These are phyloP conservation scores for Hanseniaspora lachancei DNA, from an alignment of 805 yeast species.

Conservation along the genomic window DNA sequence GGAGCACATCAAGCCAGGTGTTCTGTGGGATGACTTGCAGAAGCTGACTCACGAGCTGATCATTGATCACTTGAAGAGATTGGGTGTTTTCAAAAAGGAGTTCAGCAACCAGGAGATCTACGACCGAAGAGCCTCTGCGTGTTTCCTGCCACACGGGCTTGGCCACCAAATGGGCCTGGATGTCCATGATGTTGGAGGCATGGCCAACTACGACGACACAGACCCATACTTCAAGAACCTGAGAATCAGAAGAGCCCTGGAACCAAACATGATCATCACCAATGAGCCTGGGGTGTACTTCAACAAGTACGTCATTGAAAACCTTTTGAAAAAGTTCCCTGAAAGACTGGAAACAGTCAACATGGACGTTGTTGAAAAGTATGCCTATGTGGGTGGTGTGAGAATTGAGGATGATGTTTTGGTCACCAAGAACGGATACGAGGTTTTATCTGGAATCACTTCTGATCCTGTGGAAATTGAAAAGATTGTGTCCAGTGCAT, in stretches of 20 bases:
- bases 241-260: slow-evolving; percentile 62
- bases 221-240: slow-evolving; percentile 64
- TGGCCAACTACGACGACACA: slow-evolving; percentile 71
- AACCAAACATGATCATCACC: slow-evolving; percentile 73
- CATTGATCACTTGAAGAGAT: slow-evolving; percentile 51
- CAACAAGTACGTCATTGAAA: slow-evolving; percentile 65
- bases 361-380: slow-evolving; percentile 52
- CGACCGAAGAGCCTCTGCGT: slow-evolving; percentile 54
- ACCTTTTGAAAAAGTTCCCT: slow-evolving; percentile 36
- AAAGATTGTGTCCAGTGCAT: slow-evolving; percentile 58
- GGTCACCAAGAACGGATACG: slow-evolving; percentile 63
- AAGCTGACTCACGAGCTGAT: slow-evolving; percentile 64
- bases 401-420: slow-evolving; percentile 89
- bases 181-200: slow-evolving; percentile 91
- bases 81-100: slow-evolving; percentile 63
- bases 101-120: slow-evolving; percentile 51
- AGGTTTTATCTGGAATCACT: slow-evolving; percentile 70
- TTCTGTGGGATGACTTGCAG: slow-evolving; percentile 74
- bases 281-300: slow-evolving; percentile 94
- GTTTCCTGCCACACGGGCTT: slow-evolving; percentile 89
- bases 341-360: slow-evolving; percentile 47
- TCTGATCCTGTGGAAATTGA: slow-evolving; percentile 76
- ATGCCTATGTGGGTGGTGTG: slow-evolving; percentile 90
- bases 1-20: slow-evolving; percentile 69
- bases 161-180: slow-evolving; percentile 92